Evolutionary conservation across 805 yeast genomes (phyloP).

Genomic region (Candida arabinofermentans): DNA sequence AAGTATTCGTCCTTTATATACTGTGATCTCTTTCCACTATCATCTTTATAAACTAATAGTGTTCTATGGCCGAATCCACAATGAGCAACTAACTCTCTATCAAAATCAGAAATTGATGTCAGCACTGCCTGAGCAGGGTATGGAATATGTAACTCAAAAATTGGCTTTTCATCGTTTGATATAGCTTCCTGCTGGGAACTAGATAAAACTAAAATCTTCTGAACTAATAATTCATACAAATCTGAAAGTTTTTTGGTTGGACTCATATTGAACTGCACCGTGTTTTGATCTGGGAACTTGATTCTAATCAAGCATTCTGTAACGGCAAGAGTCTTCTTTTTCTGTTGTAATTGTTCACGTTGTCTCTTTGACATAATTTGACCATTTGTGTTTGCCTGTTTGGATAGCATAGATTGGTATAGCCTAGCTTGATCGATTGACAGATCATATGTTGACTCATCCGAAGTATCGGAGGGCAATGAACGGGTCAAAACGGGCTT

Average conservation of each 20-base stretch:
- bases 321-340: conserved; percentile 20
- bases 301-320: conserved; percentile 43
- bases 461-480: conserved; percentile 11
- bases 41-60: conserved; percentile 20
- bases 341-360: conserved; percentile 28
- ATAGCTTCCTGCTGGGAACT: conserved; percentile 29
- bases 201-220: conserved; percentile 29
- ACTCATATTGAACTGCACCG: conserved; percentile 46
- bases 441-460: conserved; percentile 41
- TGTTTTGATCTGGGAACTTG: conserved; percentile 54
- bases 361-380: conserved; percentile 29
- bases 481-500: conserved; percentile 11
- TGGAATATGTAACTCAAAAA: conserved; percentile 37
- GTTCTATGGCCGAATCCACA: conserved; percentile 39
- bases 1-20: conserved; percentile 23
- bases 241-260: conserved; percentile 36
- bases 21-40: conserved; percentile 12
- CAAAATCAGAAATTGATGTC: conserved; percentile 17
- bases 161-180: conserved; percentile 3
- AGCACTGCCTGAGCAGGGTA: conserved; percentile 42
- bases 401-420: conserved; percentile 47
- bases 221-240: conserved; percentile 18
- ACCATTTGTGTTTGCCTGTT: conserved; percentile 35
- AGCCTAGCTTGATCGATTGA: conserved; percentile 48
- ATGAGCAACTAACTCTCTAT: conserved; percentile 32